Conservation (phyloP, 2,329 filamentous ascomycete genomes). For the Leptographium procerum region DNA sequence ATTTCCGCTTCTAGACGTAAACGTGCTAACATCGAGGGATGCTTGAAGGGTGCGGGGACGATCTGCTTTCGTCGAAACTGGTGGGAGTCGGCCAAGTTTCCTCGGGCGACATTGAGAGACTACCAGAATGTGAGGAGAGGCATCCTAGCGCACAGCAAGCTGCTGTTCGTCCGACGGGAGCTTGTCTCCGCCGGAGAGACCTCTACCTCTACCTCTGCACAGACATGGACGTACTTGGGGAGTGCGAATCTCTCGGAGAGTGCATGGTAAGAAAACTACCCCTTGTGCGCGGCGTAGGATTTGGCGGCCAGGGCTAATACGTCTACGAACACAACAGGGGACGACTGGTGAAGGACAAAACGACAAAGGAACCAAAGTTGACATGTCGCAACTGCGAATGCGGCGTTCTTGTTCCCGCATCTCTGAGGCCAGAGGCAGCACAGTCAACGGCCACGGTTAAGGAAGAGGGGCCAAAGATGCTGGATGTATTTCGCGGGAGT, state of each 20-base stretch:
- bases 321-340: conserved; percentile 45
- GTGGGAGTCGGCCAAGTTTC: conserved; percentile 62
- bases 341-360: conserved; percentile 57
- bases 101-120: conserved; percentile 59
- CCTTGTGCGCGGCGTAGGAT: background rate
- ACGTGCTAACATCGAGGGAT: background rate
- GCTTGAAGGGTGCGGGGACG: conserved; percentile 58
- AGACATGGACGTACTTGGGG: conserved; percentile 68
- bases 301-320: background rate
- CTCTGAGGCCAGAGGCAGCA: background rate
- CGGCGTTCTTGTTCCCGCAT: conserved; percentile 60
- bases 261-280: conserved; percentile 67
- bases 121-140: conserved; percentile 59
- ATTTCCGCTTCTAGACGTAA: too few relatives aligned
- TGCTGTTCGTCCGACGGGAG: conserved; percentile 38
- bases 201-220: background rate
- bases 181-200: conserved; percentile 1
- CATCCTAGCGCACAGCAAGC: conserved; percentile 81
- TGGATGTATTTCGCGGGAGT: conserved; percentile 38
- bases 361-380: conserved; percentile 58
- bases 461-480: conserved; percentile 10
- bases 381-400: conserved; percentile 93
- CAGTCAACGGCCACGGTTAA: too few relatives aligned
- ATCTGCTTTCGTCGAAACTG: conserved; percentile 67
- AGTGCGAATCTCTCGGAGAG: conserved; percentile 89